Evolutionary conservation across 441 rosid species (phyloP), one percentile per base, ranked within the genome.

Genomic region (Hura crepitans): DNA sequence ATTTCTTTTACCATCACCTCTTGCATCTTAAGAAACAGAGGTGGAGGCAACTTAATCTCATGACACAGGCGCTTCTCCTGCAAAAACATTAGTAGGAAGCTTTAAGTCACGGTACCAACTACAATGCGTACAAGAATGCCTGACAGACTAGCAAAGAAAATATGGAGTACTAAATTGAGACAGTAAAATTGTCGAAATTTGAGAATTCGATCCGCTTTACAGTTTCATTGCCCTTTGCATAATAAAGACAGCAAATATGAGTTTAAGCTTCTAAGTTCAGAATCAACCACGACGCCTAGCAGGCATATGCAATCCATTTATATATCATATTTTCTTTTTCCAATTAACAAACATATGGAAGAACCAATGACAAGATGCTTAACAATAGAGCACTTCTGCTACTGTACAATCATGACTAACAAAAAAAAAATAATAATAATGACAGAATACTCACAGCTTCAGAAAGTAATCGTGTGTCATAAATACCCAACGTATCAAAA

Each of bases 21-120:
- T 74, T 82, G 97, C 95, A 95, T 92, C 77, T 78, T 86, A 25
- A 95, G 93, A 81, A 87, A 95, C 13, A 85, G 75, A 1, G 96
- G 87, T 8, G 97, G 90, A 33, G 92, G 82, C 69, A 94, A 63
- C 82, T 88, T 85, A 55, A 79, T 81, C 79, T 92, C 93, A 2
- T 72, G 76, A 67, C 93, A 90, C 3, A 88, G 77, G 49, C 87
- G 87, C 76, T 86, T 90, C 85, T 90, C 93, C 91, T 90, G 89
- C 75, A 73, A 53, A 37, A 4, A 10, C 54, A 56, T 10, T 45
- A 59, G 46, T 39, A 39, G 0, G 55, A 30, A 60, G 45, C 50
- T 35, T 62, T 59, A 54, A 53, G n/a, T 14, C 9, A 23, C 27
- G 22, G 22, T 49, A 39, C 30, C 46, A 69, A 58, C 58, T 55